Base-by-base conservation (phyloP, 495 filamentous ascomycete species). In the Trichoderma erinaceum region DNA sequence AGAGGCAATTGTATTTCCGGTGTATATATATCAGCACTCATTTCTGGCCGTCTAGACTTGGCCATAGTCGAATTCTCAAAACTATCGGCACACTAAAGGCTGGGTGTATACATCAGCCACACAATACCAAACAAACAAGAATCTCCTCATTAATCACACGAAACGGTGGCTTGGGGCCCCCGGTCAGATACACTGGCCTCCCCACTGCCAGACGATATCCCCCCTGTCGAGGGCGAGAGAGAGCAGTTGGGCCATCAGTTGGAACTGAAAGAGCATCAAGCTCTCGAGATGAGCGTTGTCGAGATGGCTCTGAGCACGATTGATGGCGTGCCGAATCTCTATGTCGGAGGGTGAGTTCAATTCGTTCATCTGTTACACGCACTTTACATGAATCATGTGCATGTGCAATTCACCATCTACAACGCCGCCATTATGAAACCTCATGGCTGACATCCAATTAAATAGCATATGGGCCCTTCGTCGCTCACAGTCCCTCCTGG, bases 331-430 rank as follows among this genome's bases (percentile, higher is more conserved):
- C 84, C 88, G 56, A 87, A 90, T 64, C 83, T 97, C 68, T 93
- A 88, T 75, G 87, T 96, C 63, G 92, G 92, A 78, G 91, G 93
- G 92, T 96, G 79, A 79, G 88, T 38, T 7, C 8, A 69, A 29
- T 7, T 5, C 44, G 29, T 32, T 27, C 65, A 63, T 56, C 67
- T 70, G 56, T 70, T 18, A 46, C 66, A 58, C 48, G 35, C 27
- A 68, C 70, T 5, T 29, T 32, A 69, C 29, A 63, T 41, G 32
- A 67, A 68, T 23, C 66, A 2, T 56, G 18, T 46, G 18, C 18
- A 46, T 46, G 18, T 46, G 18, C 12, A 46, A 46, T 18, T 46
- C 43, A 18, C n/a, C n/a, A n/a, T 25, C 50, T 4, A 5, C n/a
- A n/a, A 1, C 25, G 11, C 7, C 63, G 25, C 63, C 52, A 21